Percentiles rank a stretch among this genome's conserved stretches.
These are phyloP conservation scores for Aspergillus nidulans DNA, from an alignment of 495 filamentous ascomycete genomes.

Conservation along the genomic window DNA sequence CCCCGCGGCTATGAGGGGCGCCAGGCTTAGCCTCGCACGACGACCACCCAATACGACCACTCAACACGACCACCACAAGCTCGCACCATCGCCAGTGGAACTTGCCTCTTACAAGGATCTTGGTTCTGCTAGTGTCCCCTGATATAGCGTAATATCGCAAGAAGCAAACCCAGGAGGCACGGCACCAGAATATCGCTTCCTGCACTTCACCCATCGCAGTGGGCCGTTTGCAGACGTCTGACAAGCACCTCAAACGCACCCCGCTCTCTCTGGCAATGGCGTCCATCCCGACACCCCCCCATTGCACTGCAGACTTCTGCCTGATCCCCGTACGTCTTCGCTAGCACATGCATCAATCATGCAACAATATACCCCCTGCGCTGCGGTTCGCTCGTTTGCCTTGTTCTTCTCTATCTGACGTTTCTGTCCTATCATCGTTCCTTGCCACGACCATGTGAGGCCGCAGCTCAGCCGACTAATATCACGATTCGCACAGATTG, in stretches of 20 bases:
- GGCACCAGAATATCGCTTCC: not conserved
- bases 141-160: not conserved
- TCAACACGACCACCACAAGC: not conserved
- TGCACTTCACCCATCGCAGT: not conserved
- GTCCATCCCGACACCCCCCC: slow-evolving; percentile 54
- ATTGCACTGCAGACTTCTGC: slow-evolving; percentile 78
- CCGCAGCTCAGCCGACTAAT: slow-evolving; percentile 25
- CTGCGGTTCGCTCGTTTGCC: not conserved
- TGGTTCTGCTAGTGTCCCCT: not conserved
- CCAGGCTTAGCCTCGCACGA: not conserved
- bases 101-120: not conserved
- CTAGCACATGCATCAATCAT: not conserved
- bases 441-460: slow-evolving; percentile 8
- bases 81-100: not conserved
- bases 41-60: no score
- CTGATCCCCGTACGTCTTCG: slow-evolving; percentile 62
- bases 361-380: no score
- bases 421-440: not conserved
- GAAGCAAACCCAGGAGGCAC: not conserved
- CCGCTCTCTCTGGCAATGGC: slow-evolving; percentile 12
- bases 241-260: not conserved
- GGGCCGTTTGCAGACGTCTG: not conserved
- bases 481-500: slow-evolving; percentile 50
- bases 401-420: not conserved
- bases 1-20: not conserved